These are phyloP conservation scores for Bocquillonia castaneifolia DNA, from an alignment of 441 rosid species.

Conservation along the genomic window DNA sequence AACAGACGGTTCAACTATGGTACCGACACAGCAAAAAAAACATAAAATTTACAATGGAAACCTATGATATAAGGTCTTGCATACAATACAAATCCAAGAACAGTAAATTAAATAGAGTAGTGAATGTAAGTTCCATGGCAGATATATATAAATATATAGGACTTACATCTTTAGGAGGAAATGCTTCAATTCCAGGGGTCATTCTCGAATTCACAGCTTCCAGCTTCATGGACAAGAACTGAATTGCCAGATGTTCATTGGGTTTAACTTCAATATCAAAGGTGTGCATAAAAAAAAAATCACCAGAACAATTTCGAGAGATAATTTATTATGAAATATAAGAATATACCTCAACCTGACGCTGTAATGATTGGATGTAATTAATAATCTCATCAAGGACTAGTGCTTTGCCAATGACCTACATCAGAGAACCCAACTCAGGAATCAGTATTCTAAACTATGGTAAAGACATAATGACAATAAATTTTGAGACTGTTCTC, in stretches of 20 bases:
- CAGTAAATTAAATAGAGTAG: not conserved
- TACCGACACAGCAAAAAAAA: not conserved
- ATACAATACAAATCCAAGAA: not conserved
- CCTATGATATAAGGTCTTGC: not conserved
- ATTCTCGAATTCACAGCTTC: slow-evolving; percentile 72
- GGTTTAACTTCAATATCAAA: not conserved
- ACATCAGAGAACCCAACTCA: slow-evolving; percentile 23
- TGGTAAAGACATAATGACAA: not conserved
- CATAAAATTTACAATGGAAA: not conserved
- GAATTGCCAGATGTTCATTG: slow-evolving; percentile 24
- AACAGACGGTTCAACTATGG: not conserved
- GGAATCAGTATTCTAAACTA: slow-evolving; percentile 6
- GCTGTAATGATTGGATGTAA: slow-evolving; percentile 76
- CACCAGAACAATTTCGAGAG: not conserved
- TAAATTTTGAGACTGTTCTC: not conserved
- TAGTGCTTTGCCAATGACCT: slow-evolving; percentile 88
- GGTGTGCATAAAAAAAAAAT: not conserved
- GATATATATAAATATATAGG: not conserved
- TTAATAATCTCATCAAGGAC: slow-evolving; percentile 88
- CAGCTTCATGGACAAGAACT: slow-evolving; percentile 94
- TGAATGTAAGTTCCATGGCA: not conserved
- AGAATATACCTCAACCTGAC: slow-evolving; percentile 67
- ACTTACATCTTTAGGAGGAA: slow-evolving; percentile 67
- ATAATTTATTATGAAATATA: not conserved
- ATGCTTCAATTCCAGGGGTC: slow-evolving; percentile 52